These are phyloP conservation scores for Aureobasidium mangrovei DNA, from an alignment of 2,329 filamentous ascomycete genomes.

Conservation along the genomic window DNA sequence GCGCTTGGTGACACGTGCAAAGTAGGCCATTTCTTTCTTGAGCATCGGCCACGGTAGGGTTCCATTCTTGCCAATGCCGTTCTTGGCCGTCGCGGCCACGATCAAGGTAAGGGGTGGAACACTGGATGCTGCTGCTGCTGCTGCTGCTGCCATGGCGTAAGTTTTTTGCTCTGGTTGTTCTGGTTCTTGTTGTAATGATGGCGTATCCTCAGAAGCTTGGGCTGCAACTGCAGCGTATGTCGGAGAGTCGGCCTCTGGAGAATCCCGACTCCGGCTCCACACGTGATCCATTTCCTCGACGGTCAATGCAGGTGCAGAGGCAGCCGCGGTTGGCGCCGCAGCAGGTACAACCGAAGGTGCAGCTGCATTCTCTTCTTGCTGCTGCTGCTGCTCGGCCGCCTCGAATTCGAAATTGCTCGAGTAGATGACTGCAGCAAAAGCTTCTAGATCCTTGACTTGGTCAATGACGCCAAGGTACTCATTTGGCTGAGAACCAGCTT, in stretches of 20 bases:
- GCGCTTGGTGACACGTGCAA: slow-evolving; percentile 78
- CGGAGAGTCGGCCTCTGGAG: background rate
- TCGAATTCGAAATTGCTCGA: slow-evolving; percentile 65
- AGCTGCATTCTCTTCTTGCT: background rate
- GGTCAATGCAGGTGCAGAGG: background rate
- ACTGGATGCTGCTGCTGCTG: background rate
- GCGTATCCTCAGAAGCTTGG: slow-evolving; percentile 7
- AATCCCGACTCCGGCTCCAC: background rate
- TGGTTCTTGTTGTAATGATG: slow-evolving; percentile 2
- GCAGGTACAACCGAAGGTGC: too few species aligned
- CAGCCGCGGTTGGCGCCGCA: background rate
- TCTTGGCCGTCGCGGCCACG: slow-evolving; percentile 76
- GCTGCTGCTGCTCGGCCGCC: slow-evolving; percentile 26
- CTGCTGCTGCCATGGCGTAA: slow-evolving; percentile 1
- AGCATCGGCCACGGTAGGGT: slow-evolving; percentile 82
- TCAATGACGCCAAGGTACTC: slow-evolving; percentile 60
- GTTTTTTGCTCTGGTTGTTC: background rate
- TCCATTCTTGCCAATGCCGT: slow-evolving; percentile 79
- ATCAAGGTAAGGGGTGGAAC: slow-evolving; percentile 62
- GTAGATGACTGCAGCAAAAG: slow-evolving; percentile 80
- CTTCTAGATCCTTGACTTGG: slow-evolving; percentile 64
- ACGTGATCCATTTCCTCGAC: slow-evolving; percentile 6
- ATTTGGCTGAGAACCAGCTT: slow-evolving; percentile 31
- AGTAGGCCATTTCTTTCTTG: slow-evolving; percentile 89
- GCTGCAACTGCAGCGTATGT: background rate